Base-by-base conservation (phyloP, 164 flowering plant species). In the Umbellularia californica region DNA sequence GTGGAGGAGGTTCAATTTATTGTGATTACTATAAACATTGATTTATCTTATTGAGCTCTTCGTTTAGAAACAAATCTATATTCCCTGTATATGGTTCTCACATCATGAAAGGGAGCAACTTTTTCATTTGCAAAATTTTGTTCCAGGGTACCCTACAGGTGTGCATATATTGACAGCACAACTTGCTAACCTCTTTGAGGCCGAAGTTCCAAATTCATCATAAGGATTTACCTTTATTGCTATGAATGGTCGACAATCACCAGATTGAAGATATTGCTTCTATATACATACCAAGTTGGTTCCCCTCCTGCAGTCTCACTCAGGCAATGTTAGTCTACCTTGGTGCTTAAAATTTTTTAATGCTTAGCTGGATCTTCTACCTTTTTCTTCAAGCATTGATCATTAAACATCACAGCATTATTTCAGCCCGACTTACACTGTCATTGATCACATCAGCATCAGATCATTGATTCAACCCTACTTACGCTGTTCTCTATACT, bases 91-190 rank as follows among this genome's bases (percentile, higher is more conserved):
- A 64, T 64, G 24, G 24, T 64, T 64, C 14, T 64, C 17, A 12
- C 67, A 3, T 64, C 67, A 64, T 24, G 24, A n/a, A 64, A n/a
- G 28, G 25, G 30, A 13, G 28, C 33, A 64, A 64, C 25, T 9
- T 64, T 64, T 64, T 64, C 28, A 64, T 23, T 23, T 64, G 67
- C 28, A 64, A 64, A 64, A 64, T 22, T 22, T 64, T 64, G 67
- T 64, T 64, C 67, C 67, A 64, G 67, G 67, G 67, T 64, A 64
- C 14, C 33, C 27, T 25, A 14, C 17, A 13, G 11, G 67, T 23
- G 25, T 64, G 12, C 67, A 64, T n/a, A 23, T 64, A 25, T 64
- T 64, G 25, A 64, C 25, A 64, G 67, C 67, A 64, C 67, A 64
- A 22, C 28, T 64, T 11, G 67, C 28, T 64, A 64, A 23, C 24